Evolutionary conservation across 140 eudicot species (phyloP).

Genomic region (Cichorium intybus): DNA sequence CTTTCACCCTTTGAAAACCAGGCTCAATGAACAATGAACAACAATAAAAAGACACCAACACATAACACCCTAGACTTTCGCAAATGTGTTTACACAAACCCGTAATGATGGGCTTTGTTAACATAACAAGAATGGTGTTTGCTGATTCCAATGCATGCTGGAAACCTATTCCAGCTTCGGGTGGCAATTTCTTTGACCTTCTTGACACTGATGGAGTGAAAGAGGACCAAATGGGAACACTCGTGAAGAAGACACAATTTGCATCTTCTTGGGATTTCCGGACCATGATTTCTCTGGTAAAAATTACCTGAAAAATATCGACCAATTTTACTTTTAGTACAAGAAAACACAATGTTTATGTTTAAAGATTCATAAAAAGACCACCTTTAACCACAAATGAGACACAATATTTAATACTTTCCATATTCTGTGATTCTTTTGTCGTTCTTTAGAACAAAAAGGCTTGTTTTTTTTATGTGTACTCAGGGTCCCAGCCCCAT

Average conservation of each 20-base stretch:
- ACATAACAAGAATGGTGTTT: constrained; percentile 32
- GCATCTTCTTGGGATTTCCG: constrained; percentile 47
- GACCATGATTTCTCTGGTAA: constrained; percentile 66
- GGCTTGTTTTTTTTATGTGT: constrained; percentile 9
- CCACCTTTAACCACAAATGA: neutral
- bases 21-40: constrained; percentile 16
- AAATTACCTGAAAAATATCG: constrained; percentile 53
- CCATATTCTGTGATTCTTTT: neutral
- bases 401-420: neutral
- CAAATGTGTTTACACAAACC: constrained; percentile 52
- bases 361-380: neutral
- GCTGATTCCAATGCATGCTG: constrained; percentile 41
- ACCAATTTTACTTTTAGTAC: constrained; percentile 3
- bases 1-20: constrained; percentile 41
- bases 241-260: constrained; percentile 38
- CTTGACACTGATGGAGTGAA: constrained; percentile 42
- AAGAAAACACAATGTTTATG: neutral
- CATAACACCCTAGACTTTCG: constrained; percentile 23
- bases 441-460: neutral
- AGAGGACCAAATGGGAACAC: constrained; percentile 18
- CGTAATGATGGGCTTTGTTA: constrained; percentile 44
- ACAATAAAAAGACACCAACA: constrained; percentile 38
- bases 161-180: constrained; percentile 72
- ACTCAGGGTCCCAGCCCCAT: constrained; percentile 30
- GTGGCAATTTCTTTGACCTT: constrained; percentile 30